Conservation (phyloP, 192 early-diverging fungal species). For the Umbelopsis sp. region DNA sequence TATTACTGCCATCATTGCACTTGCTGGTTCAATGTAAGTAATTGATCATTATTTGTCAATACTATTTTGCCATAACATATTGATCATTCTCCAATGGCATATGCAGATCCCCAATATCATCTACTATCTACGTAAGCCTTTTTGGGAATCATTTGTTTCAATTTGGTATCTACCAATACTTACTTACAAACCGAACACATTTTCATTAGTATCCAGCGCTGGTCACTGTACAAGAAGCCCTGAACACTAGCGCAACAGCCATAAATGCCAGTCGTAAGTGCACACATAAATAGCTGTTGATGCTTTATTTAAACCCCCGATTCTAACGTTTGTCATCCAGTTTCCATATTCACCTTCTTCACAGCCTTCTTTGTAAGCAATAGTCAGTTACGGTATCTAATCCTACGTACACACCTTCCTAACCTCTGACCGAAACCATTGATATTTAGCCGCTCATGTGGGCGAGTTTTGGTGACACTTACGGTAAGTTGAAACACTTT, state of each 20-base stretch:
- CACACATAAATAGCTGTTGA: background rate
- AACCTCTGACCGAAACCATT: background rate
- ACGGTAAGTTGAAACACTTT: constrained; percentile 1
- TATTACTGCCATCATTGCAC: background rate
- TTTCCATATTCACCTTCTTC: constrained; percentile 32
- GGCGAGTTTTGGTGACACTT: constrained; percentile 29
- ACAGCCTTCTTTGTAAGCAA: constrained; percentile 31
- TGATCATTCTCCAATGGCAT: background rate
- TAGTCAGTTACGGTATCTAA: background rate
- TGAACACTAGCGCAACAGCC: constrained; percentile 26
- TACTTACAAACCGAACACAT: background rate
- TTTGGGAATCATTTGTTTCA: background rate
- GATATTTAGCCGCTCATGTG: constrained; percentile 27
- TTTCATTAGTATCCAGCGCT: constrained; percentile 29
- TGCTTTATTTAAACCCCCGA: background rate
- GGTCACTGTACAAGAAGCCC: constrained; percentile 25
- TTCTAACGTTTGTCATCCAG: constrained; percentile 18
- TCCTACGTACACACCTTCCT: background rate
- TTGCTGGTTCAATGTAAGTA: constrained; percentile 11
- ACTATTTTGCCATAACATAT: background rate
- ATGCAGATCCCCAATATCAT: constrained; percentile 3
- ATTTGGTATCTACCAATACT: too few species aligned
- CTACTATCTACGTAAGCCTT: constrained; percentile 27
- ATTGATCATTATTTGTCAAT: too few species aligned
- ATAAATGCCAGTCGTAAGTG: constrained; percentile 35